Conservation (phyloP, 108 stramenopile species). For the Phaeodactylum tricornutum region DNA sequence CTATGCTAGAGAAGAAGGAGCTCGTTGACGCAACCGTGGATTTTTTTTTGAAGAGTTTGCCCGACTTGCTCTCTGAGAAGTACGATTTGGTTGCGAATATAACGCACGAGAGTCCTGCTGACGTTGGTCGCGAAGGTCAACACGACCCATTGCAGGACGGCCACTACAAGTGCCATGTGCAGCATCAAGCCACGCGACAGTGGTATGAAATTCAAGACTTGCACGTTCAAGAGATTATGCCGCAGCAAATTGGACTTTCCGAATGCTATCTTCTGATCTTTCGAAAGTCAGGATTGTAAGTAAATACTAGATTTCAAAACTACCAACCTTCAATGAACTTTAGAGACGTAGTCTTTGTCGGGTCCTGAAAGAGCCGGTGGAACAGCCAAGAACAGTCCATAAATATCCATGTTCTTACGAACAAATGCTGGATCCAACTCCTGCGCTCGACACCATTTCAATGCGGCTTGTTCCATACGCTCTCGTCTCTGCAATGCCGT, state of each 20-base stretch:
- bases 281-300: neutral
- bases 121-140: constrained; percentile 75
- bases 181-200: constrained; percentile 75
- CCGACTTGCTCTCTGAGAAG: constrained; percentile 73
- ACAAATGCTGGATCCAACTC: constrained; percentile 7
- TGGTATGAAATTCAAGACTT: constrained; percentile 98
- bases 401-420: constrained; percentile 13
- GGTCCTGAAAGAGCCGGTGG: neutral
- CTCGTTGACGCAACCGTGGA: constrained; percentile 56
- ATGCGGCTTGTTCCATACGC: neutral
- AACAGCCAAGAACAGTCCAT: neutral
- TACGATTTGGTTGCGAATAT: constrained; percentile 96
- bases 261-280: constrained; percentile 93
- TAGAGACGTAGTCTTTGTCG: neutral
- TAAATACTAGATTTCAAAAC: neutral
- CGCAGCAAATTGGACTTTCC: constrained; percentile 91
- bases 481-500: neutral
- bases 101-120: constrained; percentile 79
- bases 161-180: constrained; percentile 85
- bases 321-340: neutral
- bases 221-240: constrained; percentile 90
- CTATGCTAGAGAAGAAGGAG: constrained; percentile 60
- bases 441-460: constrained; percentile 3
- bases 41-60: constrained; percentile 60
- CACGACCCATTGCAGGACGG: constrained; percentile 79